Conservation (phyloP, 176 grass and related monocot genomes). For the Rhynchospora tenuis region DNA sequence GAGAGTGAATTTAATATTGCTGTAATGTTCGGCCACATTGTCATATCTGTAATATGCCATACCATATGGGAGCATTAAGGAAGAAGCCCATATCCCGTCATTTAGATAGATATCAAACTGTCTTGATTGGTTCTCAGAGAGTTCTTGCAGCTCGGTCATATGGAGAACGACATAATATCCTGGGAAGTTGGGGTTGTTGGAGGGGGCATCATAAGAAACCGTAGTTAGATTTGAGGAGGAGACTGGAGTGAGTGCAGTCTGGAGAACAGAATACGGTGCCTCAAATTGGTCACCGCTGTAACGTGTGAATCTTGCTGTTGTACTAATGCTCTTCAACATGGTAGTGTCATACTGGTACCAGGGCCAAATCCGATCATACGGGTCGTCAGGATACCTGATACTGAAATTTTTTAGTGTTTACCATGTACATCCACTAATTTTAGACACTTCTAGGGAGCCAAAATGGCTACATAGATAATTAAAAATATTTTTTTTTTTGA, state of each 20-base stretch:
- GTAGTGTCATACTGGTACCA: neutral
- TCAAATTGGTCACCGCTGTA: neutral
- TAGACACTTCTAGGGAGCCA: too few species aligned
- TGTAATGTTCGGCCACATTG: rapidly evolving
- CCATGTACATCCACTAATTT: neutral
- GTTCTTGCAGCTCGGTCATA: constrained; percentile 27
- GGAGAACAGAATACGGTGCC: constrained; percentile 34
- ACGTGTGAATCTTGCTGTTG: neutral
- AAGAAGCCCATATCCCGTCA: neutral
- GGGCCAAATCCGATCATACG: constrained; percentile 23
- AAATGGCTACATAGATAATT: too few species aligned
- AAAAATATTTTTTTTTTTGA: too few species aligned
- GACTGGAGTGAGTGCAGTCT: constrained; percentile 32
- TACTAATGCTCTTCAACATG: neutral
- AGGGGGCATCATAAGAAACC: neutral
- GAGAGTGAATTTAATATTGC: neutral
- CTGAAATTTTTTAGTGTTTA: too few species aligned
- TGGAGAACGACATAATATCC: constrained; percentile 7
- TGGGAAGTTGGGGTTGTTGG: neutral
- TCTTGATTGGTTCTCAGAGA: constrained; percentile 3
- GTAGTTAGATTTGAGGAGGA: constrained; percentile 22
- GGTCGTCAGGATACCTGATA: constrained; percentile 47
- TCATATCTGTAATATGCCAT: neutral
- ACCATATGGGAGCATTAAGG: constrained; percentile 6
- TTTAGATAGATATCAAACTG: constrained; percentile 26